These are phyloP conservation scores for Acanthamoeba triangularis DNA, from an alignment of 208 protist species.

Conservation along the genomic window DNA sequence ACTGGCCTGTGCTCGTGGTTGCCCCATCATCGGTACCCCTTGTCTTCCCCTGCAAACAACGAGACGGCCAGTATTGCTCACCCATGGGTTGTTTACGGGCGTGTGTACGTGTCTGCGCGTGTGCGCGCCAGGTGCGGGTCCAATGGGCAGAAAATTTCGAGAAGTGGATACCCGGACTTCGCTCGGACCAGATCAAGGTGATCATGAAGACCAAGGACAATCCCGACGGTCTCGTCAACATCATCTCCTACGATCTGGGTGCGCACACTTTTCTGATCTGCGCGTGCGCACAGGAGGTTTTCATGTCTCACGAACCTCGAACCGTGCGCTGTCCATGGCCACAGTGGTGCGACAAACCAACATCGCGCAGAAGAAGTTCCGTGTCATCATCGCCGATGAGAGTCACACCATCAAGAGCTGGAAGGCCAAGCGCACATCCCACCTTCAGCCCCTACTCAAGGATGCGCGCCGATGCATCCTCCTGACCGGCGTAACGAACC, in stretches of 20 bases:
- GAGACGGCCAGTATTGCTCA: not conserved
- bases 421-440: constrained; percentile 91
- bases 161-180: constrained; percentile 81
- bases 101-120: not conserved
- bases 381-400: constrained; percentile 96
- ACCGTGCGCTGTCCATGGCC: too few relatives aligned
- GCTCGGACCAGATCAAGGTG: constrained; percentile 87
- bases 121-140: not conserved
- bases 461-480: constrained; percentile 93
- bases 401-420: constrained; percentile 96
- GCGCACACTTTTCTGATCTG: not conserved
- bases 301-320: not conserved
- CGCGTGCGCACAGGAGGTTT: not conserved
- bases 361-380: constrained; percentile 85
- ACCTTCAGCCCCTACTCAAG: constrained; percentile 93
- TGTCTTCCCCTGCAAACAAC: too few relatives aligned
- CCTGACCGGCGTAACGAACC: constrained; percentile 93
- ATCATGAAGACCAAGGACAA: constrained; percentile 84
- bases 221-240: constrained; percentile 81
- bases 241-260: constrained; percentile 90
- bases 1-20: constrained; percentile 96
- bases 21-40: constrained; percentile 76
- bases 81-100: not conserved
- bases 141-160: constrained; percentile 65
- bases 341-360: constrained; percentile 12